Conservation (phyloP, 1,284 basidiomycete genomes). For the Leccinum angustisporum region DNA sequence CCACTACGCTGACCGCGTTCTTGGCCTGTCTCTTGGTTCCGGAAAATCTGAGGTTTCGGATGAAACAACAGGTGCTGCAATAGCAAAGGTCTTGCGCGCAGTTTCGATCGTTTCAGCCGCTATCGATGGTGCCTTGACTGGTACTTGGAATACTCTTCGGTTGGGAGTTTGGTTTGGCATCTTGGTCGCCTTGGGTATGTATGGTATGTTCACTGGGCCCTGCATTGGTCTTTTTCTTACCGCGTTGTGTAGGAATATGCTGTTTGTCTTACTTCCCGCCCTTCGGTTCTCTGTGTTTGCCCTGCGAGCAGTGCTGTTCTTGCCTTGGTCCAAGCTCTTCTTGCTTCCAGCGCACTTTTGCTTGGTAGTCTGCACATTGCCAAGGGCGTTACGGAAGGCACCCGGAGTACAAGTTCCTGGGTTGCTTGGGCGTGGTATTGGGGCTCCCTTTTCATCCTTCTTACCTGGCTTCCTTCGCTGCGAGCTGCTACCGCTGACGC, state of each 20-base stretch:
- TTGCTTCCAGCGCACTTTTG: conserved; percentile 75
- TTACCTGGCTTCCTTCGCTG: conserved; percentile 26
- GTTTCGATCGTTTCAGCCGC: too few relatives aligned
- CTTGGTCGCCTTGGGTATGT: too few relatives aligned
- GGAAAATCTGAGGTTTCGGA: too few relatives aligned
- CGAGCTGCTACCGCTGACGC: conserved; percentile 13
- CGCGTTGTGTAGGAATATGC: conserved; percentile 13
- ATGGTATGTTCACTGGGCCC: too few relatives aligned
- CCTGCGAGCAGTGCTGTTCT: conserved; percentile 46
- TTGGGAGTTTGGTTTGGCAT: too few relatives aligned
- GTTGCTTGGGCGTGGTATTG: conserved; percentile 34
- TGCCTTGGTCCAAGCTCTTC: conserved; percentile 77
- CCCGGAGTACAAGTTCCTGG: conserved; percentile 33
- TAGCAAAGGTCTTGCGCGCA: too few relatives aligned
- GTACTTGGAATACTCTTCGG: too few relatives aligned
- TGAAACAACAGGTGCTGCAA: too few relatives aligned
- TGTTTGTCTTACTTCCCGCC: conserved; percentile 13
- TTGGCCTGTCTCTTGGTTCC: too few relatives aligned
- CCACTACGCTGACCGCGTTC: too few relatives aligned
- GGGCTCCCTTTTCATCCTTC: conserved; percentile 28
- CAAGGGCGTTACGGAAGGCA: conserved; percentile 29
- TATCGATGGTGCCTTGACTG: too few relatives aligned
- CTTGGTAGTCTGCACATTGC: conserved; percentile 54
- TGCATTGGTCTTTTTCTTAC: background rate
- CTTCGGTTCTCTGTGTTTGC: conserved; percentile 9